Conservation (phyloP, 129 eudicot genomes). For the Tagetes erecta region DNA sequence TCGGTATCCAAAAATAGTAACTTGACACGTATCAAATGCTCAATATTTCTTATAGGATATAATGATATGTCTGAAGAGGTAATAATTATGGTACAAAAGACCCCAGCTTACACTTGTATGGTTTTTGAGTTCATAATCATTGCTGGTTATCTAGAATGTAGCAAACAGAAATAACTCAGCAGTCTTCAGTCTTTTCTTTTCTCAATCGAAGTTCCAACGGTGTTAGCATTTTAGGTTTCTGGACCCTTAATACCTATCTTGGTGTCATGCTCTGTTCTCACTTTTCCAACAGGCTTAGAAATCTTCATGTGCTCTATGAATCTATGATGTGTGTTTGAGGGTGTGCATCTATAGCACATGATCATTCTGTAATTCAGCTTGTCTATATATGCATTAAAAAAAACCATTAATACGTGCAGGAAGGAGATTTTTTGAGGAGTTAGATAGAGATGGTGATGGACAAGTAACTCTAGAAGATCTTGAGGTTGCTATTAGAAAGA, state of each 20-base stretch:
- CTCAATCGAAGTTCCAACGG: not conserved
- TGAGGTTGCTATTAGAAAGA: constrained; percentile 78
- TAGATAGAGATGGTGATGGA: constrained; percentile 95
- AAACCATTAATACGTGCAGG: constrained; percentile 44
- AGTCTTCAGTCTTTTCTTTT: not conserved
- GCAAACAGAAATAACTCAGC: not conserved
- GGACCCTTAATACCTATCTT: not conserved
- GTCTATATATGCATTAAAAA: not conserved
- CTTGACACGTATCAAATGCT: constrained; percentile 2
- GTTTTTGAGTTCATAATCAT: not conserved
- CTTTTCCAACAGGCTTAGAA: not conserved
- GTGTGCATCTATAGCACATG: not conserved
- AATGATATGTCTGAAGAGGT: too few species aligned
- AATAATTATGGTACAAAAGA: constrained; percentile 1
- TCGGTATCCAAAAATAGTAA: not conserved
- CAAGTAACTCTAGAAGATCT: constrained; percentile 89
- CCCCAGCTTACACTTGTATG: not conserved
- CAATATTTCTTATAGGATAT: too few species aligned
- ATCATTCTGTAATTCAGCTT: not conserved
- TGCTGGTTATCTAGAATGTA: not conserved
- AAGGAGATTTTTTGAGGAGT: constrained; percentile 78
- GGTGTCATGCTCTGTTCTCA: not conserved
- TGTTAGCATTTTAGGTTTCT: not conserved
- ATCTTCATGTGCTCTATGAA: not conserved
- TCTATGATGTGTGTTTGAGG: not conserved